Evolutionary conservation across 345 rosid genomes (phyloP).

Genomic region (Rhizophora apiculata): DNA sequence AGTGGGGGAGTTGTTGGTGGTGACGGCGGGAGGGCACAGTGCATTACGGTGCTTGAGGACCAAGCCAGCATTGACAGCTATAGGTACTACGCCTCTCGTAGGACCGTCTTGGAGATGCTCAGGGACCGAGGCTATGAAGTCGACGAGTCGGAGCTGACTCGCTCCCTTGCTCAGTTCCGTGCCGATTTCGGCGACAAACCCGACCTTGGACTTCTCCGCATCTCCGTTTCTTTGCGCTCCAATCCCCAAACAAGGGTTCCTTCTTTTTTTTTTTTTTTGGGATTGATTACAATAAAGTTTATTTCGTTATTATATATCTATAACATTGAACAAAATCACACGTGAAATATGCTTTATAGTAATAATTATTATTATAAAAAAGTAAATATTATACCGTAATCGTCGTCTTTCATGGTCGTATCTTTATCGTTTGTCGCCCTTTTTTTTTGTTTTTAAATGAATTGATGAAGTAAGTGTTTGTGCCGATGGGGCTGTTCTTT

Average conservation of each 20-base stretch:
- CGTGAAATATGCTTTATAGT: too few species aligned
- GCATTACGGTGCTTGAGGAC: not conserved
- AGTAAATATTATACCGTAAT: too few species aligned
- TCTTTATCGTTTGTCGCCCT: not conserved
- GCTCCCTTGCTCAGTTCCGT: constrained; percentile 33
- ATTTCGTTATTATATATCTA: too few species aligned
- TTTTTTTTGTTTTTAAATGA: not conserved
- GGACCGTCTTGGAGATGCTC: constrained; percentile 38
- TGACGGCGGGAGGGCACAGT: not conserved
- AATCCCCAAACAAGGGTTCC: constrained; percentile 27
- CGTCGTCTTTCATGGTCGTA: too few species aligned
- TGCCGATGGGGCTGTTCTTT: too few species aligned
- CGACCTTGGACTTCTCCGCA: constrained; percentile 24
- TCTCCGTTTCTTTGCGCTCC: constrained; percentile 24
- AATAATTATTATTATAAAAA: too few species aligned
- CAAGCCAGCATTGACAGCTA: constrained; percentile 18
- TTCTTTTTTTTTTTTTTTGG: not conserved
- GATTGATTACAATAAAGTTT: not conserved
- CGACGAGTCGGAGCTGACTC: constrained; percentile 20
- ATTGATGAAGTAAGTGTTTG: not conserved
- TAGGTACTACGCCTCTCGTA: constrained; percentile 32
- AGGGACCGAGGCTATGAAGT: constrained; percentile 36
- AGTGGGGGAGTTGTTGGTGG: not conserved
- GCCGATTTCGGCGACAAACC: constrained; percentile 22
- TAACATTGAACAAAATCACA: too few species aligned